Evolutionary conservation across 768 basidiomycete genomes (phyloP), one percentile per base, ranked within the genome.

Genomic region (Crassisporium funariophilum): DNA sequence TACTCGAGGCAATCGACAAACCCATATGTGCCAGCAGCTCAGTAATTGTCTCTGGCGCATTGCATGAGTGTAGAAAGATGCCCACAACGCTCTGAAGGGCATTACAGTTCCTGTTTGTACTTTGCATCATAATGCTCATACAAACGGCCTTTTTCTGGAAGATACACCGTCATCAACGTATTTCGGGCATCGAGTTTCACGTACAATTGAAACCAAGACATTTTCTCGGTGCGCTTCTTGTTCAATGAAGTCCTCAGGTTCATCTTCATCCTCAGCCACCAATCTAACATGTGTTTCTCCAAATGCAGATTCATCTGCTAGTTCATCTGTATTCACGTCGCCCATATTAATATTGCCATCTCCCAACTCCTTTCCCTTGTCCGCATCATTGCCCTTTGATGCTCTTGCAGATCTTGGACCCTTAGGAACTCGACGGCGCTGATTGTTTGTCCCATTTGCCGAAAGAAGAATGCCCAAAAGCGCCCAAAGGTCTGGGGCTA

Each of bases 21-120:
- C 68, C 59, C 22, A 65, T 44, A 22, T 57, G 65, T 15, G 66
- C 57, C 3, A 71, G 53, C 5, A 35, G 35, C 36, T 56, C 52
- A 5, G 17, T 11, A 20, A 46, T 25, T 1, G 41, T 46, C 25
- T 52, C 42, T 12, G 50, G 44, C 10, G 45, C 12, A 9, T 19
- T 24, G 16, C 19, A 39, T 17, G 50, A 39, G 16, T 55, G 54
- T 2, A 52, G 34, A 15, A 55, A 55, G 3, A 55, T 23, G 3
- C 54, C 46, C 2, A 52, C 27, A 7, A 50, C 23, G 8, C 41
- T 47, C 29, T 56, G 48, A 3, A 56, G 35, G 1, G 44, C 23
- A 31, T 58, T 58, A 24, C 47, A 50, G 12, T 15, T 5, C 10
- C 37, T 34, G 31, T 58, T 58, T 1, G 47, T 39, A 21, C 24